Evolutionary conservation across 208 protist genomes (phyloP).

Genomic region (Trypanosoma conorhini): DNA sequence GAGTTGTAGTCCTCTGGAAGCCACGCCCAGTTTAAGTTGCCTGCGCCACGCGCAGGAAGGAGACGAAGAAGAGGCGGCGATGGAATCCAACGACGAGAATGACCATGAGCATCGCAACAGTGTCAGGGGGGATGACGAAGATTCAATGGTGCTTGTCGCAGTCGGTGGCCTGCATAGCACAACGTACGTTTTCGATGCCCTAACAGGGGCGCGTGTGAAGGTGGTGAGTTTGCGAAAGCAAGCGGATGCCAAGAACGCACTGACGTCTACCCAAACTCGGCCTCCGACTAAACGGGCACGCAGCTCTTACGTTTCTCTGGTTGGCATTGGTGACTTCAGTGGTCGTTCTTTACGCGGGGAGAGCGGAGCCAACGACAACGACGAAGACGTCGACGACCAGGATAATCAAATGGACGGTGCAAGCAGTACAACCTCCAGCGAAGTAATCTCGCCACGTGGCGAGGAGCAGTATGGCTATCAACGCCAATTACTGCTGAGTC

Average conservation of each 20-base stretch:
- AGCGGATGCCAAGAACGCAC: constrained; percentile 7
- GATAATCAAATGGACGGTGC: constrained; percentile 7
- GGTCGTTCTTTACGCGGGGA: neutral
- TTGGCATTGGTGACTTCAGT: neutral
- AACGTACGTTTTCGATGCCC: constrained; percentile 68
- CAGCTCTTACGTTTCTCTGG: constrained; percentile 21
- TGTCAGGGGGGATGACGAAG: constrained; percentile 15
- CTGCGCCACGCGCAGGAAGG: neutral
- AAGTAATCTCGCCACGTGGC: neutral
- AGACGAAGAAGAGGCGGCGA: constrained; percentile 6
- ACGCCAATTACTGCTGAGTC: constrained; percentile 13
- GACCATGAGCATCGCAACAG: neutral
- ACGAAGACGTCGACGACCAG: neutral
- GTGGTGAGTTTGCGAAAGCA: constrained; percentile 30
- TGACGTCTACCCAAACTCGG: neutral
- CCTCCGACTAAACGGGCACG: constrained; percentile 23
- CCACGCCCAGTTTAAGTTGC: neutral
- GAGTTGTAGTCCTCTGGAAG: neutral
- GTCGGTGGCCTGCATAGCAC: constrained; percentile 61
- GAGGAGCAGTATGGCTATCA: neutral
- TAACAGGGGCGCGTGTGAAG: constrained; percentile 50
- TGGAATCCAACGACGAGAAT: neutral
- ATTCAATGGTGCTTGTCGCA: constrained; percentile 42
- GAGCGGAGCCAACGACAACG: neutral
- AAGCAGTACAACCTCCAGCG: constrained; percentile 3